Base-by-base conservation (phyloP, 176 grass and related monocot species). In the Coix lacrymajobi region DNA sequence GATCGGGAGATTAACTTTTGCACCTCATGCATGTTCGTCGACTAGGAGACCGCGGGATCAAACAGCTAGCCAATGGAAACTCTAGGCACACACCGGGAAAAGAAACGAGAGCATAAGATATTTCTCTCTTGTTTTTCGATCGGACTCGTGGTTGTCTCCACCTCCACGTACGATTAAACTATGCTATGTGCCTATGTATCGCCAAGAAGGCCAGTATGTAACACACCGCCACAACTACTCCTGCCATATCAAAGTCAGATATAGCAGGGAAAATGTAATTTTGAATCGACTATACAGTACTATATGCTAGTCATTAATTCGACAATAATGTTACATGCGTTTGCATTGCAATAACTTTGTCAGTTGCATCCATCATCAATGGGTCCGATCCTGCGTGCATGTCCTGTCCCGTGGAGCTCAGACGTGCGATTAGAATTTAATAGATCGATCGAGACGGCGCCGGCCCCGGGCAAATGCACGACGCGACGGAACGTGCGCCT, bases 31-130 rank as follows among this genome's bases (percentile, higher is more conserved):
- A 41, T 67, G 39, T 36, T 43, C 54, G 62, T 62, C 76, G 51
- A 28, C 25, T 20, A 65, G 77, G 71, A 62, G 77, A 85, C 87
- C 85, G 14, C 60, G 38, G 48, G 48, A 80, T 88, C 81, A 58
- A 60, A 68, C 69, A 56, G 58, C n/a, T 69, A 73, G 58, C n/a
- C 76, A 73, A 31, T 54, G 37, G 69, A 25, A 75, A 51, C 60
- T 43, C 46, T 48, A 61, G 37, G 14, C 37, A 25, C 37, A 25
- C 52, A 4, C 19, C 20, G 66, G 80, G 80, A 15, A 41, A 41
- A 63, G 5, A 85, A 69, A 61, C 38, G 80, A 74, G 62, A 84
- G 78, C 79, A 79, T n/a, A 16, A 48, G n/a, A 79, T 73, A 83
- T 43, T 38, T 29, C 24, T 45, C 20, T 22, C 51, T 52, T 52